Conservation (phyloP, 2,329 filamentous ascomycete genomes). For the Cladophialophora carrionii region DNA sequence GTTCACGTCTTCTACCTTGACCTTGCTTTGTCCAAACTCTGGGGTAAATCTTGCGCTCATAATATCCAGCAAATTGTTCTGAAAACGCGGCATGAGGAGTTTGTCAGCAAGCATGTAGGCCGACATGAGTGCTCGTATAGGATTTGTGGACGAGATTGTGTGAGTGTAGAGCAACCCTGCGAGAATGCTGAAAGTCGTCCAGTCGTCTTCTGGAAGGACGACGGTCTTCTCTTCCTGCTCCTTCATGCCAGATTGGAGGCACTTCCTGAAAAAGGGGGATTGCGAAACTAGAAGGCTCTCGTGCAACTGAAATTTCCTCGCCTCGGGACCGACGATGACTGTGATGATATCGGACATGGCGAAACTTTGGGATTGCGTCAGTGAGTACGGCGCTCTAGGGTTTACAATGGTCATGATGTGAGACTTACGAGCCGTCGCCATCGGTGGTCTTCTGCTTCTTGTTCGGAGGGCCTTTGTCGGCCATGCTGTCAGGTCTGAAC, state of each 20-base stretch:
- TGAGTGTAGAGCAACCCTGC: neutral
- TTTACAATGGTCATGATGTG: neutral
- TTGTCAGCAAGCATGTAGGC: neutral
- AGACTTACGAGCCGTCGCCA: neutral
- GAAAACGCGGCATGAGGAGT: neutral
- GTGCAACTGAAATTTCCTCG: slow-evolving; percentile 14
- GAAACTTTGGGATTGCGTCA: slow-evolving; percentile 5
- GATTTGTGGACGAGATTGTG: neutral
- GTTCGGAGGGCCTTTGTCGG: neutral
- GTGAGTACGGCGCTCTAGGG: neutral
- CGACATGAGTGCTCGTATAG: neutral
- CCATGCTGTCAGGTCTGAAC: neutral
- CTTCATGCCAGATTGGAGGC: slow-evolving; percentile 20
- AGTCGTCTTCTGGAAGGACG: slow-evolving; percentile 20
- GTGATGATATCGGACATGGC: slow-evolving; percentile 16
- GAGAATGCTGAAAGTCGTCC: neutral
- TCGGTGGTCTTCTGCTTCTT: neutral
- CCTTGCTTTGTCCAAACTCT: neutral
- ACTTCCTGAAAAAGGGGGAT: slow-evolving; percentile 18
- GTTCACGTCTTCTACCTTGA: neutral
- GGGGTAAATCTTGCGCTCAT: neutral
- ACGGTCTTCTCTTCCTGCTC: slow-evolving; percentile 16
- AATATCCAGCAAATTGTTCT: neutral
- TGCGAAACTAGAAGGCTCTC: slow-evolving; percentile 10
- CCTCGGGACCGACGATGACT: slow-evolving; percentile 19